These are phyloP conservation scores for Ustilago curta DNA, from an alignment of 1,284 basidiomycete genomes.

Conservation along the genomic window DNA sequence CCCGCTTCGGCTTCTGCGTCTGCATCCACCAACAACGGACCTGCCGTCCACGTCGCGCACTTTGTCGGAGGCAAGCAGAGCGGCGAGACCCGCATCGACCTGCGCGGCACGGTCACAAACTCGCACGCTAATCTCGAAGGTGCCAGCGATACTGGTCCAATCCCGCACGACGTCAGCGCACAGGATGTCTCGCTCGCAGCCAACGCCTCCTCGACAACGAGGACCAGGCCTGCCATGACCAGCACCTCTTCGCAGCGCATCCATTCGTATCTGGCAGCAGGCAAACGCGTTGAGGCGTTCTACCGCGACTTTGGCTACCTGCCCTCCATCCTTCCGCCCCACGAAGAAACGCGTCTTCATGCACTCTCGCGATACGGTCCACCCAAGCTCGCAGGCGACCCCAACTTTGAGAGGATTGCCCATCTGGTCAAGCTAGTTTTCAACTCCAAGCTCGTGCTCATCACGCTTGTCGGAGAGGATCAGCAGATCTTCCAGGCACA, in stretches of 20 bases:
- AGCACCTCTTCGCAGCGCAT: slow-evolving; percentile 44
- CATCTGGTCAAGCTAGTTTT: slow-evolving; percentile 90
- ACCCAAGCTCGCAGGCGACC: slow-evolving; percentile 75
- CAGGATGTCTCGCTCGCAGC: slow-evolving; percentile 39
- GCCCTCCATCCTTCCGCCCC: slow-evolving; percentile 60
- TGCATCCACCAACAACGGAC: slow-evolving; percentile 41
- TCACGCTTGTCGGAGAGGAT: slow-evolving; percentile 83
- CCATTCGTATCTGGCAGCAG: slow-evolving; percentile 53
- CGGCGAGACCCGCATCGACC: slow-evolving; percentile 55
- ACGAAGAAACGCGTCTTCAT: slow-evolving; percentile 55
- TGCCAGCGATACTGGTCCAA: neutral
- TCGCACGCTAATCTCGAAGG: slow-evolving; percentile 23
- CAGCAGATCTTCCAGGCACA: slow-evolving; percentile 87
- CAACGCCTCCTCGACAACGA: slow-evolving; percentile 19
- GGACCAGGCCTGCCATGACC: slow-evolving; percentile 19
- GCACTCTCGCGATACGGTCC: slow-evolving; percentile 62
- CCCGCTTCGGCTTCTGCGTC: slow-evolving; percentile 26
- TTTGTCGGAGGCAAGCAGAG: slow-evolving; percentile 42
- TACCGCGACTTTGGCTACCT: slow-evolving; percentile 61
- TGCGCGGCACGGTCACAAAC: slow-evolving; percentile 47
- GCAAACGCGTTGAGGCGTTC: slow-evolving; percentile 59
- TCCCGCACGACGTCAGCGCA: slow-evolving; percentile 22
- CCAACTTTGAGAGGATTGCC: slow-evolving; percentile 92
- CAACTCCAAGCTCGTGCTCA: slow-evolving; percentile 84
- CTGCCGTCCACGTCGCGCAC: slow-evolving; percentile 49